Conservation (phyloP, 2,329 filamentous ascomycete genomes). For the Aspergillus thermomutatus region DNA sequence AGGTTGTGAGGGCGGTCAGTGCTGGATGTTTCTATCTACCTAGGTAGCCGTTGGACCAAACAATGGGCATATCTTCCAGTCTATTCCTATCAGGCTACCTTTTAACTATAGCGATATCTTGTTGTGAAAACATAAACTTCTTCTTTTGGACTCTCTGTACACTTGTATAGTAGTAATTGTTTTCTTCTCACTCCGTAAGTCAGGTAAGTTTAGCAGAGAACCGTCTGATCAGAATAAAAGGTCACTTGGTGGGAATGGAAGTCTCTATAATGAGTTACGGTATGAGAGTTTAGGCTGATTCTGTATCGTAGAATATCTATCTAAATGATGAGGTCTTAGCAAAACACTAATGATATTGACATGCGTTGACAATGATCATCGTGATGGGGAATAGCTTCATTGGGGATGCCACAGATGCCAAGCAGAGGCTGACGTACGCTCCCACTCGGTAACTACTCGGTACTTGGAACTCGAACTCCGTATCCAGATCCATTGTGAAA, state of each 20-base stretch:
- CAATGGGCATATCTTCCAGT: background rate
- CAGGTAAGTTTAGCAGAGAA: too few species aligned
- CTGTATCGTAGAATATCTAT: background rate
- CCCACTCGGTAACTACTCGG: background rate
- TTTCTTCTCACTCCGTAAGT: too few species aligned
- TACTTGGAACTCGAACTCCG: too few species aligned
- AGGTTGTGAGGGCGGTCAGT: background rate
- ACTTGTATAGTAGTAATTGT: too few species aligned
- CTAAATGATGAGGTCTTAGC: background rate
- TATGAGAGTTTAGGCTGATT: background rate
- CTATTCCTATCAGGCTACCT: background rate
- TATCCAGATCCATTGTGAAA: too few species aligned
- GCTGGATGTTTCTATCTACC: background rate
- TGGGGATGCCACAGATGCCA: background rate
- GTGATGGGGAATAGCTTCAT: background rate
- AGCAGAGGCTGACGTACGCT: conserved; percentile 1
- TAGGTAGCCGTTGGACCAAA: background rate
- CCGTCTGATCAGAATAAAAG: too few species aligned
- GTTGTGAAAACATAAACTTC: too few species aligned
- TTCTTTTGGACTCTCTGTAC: too few species aligned
- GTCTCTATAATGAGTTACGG: background rate
- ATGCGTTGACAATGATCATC: background rate
- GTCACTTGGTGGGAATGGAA: too few species aligned
- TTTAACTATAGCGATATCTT: background rate
- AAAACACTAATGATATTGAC: background rate